A percentile compares a stretch with the other conserved stretches of the same genome.
These are phyloP conservation scores for Cryptosporidium sp. DNA, from an alignment of 169 alveolate genomes.

Conservation along the genomic window DNA sequence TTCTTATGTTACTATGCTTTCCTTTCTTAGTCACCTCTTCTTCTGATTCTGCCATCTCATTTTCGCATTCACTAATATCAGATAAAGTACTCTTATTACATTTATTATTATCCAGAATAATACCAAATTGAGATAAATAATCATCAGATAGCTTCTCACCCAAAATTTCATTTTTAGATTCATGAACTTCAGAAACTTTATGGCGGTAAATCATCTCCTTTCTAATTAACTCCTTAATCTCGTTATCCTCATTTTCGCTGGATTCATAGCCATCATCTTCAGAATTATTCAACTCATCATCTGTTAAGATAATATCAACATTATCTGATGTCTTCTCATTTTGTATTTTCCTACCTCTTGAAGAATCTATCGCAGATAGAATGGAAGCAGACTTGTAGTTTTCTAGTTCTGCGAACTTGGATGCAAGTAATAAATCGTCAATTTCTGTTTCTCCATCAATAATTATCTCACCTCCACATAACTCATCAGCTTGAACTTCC, in stretches of 20 bases:
- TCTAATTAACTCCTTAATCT: conserved; percentile 45
- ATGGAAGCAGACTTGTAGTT: conserved; percentile 22
- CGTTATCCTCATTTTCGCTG: conserved; percentile 33
- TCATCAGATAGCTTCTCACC: conserved; percentile 40
- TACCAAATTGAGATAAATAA: conserved; percentile 52
- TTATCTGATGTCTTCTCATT: neutral
- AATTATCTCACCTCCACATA: conserved; percentile 19
- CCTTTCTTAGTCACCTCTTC: neutral
- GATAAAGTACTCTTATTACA: neutral
- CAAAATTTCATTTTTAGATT: neutral
- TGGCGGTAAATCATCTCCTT: conserved; percentile 55
- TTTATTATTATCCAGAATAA: conserved; percentile 9
- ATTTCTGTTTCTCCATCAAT: conserved; percentile 72
- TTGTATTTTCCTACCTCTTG: neutral
- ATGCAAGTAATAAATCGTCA: conserved; percentile 61
- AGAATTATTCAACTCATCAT: conserved; percentile 11
- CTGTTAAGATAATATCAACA: conserved; percentile 31
- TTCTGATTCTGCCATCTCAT: conserved; percentile 7
- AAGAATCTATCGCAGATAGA: neutral
- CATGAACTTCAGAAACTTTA: neutral
- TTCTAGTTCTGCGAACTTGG: conserved; percentile 68
- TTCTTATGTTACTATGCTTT: neutral
- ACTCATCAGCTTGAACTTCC: neutral
- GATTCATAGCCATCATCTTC: conserved; percentile 28
- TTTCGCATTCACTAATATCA: conserved; percentile 36